Conservation (phyloP, 805 yeast species). For the Teunomyces cretensis region DNA sequence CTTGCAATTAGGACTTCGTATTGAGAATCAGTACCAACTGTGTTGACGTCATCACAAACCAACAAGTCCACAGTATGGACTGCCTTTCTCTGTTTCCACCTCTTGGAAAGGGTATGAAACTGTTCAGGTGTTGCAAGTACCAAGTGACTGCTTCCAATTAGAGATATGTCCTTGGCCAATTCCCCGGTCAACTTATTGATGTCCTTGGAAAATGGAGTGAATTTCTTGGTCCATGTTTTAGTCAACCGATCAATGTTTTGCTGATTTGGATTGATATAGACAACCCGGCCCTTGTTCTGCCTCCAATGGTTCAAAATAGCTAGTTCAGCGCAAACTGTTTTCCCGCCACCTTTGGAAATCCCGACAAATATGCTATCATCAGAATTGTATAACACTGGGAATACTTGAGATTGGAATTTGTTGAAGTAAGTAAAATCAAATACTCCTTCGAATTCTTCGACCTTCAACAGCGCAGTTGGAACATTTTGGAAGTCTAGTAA, state of each 20-base stretch:
- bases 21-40: constrained; percentile 56
- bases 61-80: constrained; percentile 67
- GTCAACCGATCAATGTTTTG: constrained; percentile 48
- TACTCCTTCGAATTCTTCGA: constrained; percentile 45
- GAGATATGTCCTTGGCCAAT: constrained; percentile 49
- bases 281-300: constrained; percentile 63
- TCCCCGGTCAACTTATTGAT: constrained; percentile 60
- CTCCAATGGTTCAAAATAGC: constrained; percentile 75
- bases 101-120: constrained; percentile 68
- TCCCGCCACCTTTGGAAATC: constrained; percentile 74
- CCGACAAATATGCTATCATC: constrained; percentile 67
- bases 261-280: constrained; percentile 69
- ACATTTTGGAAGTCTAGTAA: constrained; percentile 52
- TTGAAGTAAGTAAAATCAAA: constrained; percentile 61
- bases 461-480: constrained; percentile 48
- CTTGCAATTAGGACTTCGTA: constrained; percentile 76
- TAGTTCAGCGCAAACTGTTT: constrained; percentile 67
- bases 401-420: constrained; percentile 70
- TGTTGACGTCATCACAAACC: constrained; percentile 73
- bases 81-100: constrained; percentile 79
- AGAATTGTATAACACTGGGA: constrained; percentile 56
- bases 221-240: constrained; percentile 54
- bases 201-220: constrained; percentile 47
- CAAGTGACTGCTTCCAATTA: constrained; percentile 62
- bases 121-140: constrained; percentile 77